phyloP scores from a whole-genome alignment of 2,329 filamentous ascomycete genomes.

The Chlorencoelia australis region DNA sequence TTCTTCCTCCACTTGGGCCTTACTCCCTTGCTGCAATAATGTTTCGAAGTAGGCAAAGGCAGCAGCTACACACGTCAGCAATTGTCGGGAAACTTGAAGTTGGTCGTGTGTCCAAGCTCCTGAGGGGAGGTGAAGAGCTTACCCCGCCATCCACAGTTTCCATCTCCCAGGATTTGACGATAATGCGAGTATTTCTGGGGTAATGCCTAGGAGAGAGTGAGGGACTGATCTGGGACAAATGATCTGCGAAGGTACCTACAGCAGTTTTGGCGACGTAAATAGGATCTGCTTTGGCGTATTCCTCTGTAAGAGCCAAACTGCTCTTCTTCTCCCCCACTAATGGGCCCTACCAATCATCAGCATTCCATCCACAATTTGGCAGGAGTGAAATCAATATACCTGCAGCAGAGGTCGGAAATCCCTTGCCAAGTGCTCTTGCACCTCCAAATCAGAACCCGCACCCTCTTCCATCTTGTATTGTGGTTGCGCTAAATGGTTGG shows the following conservation, averaged over 20 bases:
- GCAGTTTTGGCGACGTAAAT: constrained; percentile 79
- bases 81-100: constrained; percentile 9
- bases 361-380: constrained; percentile 20
- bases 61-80: constrained; percentile 51
- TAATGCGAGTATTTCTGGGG: constrained; percentile 80
- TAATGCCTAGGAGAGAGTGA: constrained; percentile 47
- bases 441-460: constrained; percentile 25
- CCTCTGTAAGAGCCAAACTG: constrained; percentile 66
- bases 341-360: constrained; percentile 54
- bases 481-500: constrained; percentile 7
- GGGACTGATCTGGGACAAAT: constrained; percentile 2
- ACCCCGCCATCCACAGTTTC: constrained; percentile 98
- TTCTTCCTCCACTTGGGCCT: constrained; percentile 57
- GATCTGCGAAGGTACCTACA: constrained; percentile 41
- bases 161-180: constrained; percentile 80
- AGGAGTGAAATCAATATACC: constrained; percentile 31
- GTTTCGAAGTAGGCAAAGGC: constrained; percentile 90
- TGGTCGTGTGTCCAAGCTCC: constrained; percentile 2
- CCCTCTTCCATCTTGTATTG: constrained; percentile 18
- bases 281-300: constrained; percentile 83
- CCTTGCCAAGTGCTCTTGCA: constrained; percentile 50
- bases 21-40: constrained; percentile 58
- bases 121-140: constrained; percentile 34
- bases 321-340: constrained; percentile 70
- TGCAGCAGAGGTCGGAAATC: constrained; percentile 48